Percentiles rank a stretch among this genome's conserved stretches.
Evolutionary conservation across 2,329 filamentous ascomycete genomes (phyloP).

Genomic region (Xylariales sp.): DNA sequence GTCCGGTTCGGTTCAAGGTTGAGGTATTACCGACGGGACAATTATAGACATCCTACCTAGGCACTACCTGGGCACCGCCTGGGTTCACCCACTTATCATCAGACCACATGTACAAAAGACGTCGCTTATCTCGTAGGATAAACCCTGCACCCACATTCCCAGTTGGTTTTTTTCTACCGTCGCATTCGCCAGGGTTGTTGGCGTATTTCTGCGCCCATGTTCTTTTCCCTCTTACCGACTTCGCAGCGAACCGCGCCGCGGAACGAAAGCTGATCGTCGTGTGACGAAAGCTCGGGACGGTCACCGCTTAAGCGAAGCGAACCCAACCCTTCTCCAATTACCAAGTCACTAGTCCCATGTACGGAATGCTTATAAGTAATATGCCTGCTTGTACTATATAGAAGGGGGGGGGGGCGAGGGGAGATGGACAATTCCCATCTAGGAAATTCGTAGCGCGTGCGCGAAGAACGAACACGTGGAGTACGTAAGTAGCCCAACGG

Average conservation of each 20-base stretch:
- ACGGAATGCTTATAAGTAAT: background rate
- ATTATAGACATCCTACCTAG: background rate
- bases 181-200: slow-evolving; percentile 7
- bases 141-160: slow-evolving; percentile 23
- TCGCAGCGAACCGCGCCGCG: background rate
- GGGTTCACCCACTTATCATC: slow-evolving; percentile 2
- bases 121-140: slow-evolving; percentile 29
- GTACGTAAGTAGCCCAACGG: background rate
- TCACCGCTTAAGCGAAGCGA: slow-evolving; percentile 13
- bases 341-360: background rate
- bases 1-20: too few relatives aligned
- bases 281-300: slow-evolving; percentile 20
- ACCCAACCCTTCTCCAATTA: too few relatives aligned
- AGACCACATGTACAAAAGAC: slow-evolving; percentile 9
- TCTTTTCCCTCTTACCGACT: slow-evolving; percentile 7
- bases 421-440: background rate
- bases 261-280: slow-evolving; percentile 14
- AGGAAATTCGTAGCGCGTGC: slow-evolving; percentile 11
- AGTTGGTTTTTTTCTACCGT: background rate
- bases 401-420: too few relatives aligned
- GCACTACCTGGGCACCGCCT: too few relatives aligned
- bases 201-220: background rate
- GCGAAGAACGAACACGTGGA: slow-evolving; percentile 11
- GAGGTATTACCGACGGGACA: background rate
- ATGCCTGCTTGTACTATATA: too few relatives aligned